Evolutionary conservation across 2,329 filamentous ascomycete genomes (phyloP), one percentile per base, ranked within the genome.

Genomic region (Ceratocystis cacaofunesta): DNA sequence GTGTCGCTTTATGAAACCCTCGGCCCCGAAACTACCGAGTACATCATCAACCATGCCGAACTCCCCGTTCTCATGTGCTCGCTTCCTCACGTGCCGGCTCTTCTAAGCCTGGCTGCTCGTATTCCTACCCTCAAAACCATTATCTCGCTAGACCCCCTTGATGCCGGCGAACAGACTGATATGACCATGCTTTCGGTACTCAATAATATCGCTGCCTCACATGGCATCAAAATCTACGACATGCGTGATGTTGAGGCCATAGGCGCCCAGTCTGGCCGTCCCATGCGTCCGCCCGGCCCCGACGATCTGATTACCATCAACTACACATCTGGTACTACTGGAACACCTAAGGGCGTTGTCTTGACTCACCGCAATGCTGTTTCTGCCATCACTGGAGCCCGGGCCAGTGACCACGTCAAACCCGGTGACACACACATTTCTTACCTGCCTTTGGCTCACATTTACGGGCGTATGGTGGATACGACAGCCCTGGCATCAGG

Each of bases 1-100:
- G 91, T 99, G 65, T 96, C 92, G 4, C 86, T 99, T 62, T 99
- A 99, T 78, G 94, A 97, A 75, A 96, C 92, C 12, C 83, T 99
- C 4, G 92, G 92, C 8, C 87, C 92, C 12, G 90, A 96, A 70
- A 85, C 92, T 1, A 92, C 89, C 66, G 91, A 97, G 77, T 97
- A 89, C 77, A 96, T 99, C 75, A 88, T 97, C 78, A 95, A 95
- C 76, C 92, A 97, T 74, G 85, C 90, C 65, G 82, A 86, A 68
- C 78, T 97, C 66, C 75, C 80, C 67, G 89, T 86, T 71, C 84
- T 97, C 48, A 85, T 88, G 68, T 86, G 89, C 67, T 91, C 89
- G 32, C 78, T 96, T 58, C 84, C 85, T 55, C 92, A 96, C 72
- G 85, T 96, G 64, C 86, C 90, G 1, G 83, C 85, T 17, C 82